Base-by-base conservation (phyloP, 75 land plant genomes). In the Pseudotsuga menziesii region DNA sequence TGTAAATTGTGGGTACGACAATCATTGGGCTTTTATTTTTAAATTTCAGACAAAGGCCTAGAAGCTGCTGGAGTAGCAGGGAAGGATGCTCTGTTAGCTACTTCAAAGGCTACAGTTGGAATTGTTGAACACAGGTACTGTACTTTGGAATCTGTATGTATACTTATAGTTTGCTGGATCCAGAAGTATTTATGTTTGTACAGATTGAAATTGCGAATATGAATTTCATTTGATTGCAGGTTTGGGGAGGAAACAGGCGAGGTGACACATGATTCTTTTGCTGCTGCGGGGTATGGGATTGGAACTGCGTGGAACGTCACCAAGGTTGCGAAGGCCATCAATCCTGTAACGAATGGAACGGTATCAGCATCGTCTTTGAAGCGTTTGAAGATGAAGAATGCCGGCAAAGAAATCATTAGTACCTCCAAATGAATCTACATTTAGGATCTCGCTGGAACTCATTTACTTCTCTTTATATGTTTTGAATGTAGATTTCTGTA, bases 31-130 rank as follows among this genome's bases (percentile, higher is more conserved):
- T 29, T 29, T 29, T 29, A 2, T 26, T 72, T 26, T 78, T 48
- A 29, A 56, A 57, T 4, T 82, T 66, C 89, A 92, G 98, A 85
- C 26, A 92, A 74, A 75, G 77, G 92, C 13, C 72, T 94, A 56
- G 94, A 94, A 85, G 98, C 98, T 32, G 82, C 85, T 35, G 98
- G 92, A 81, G 86, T 69, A 44, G 97, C 97, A 6, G 90, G 93
- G 48, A 88, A 81, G 55, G 85, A 85, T 58, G 79, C 90, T 4
- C 64, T 94, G 39, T 75, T 79, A 8, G 86, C 90, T 29, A 90
- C 94, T 26, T 80, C 89, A 1, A 77, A 61, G 72, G 88, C 82
- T 2, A 83, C 90, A 61, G 75, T 86, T 12, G 85, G 89, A 67
- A 83, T 81, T 61, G 90, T 92, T 15, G 39, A 78, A 5, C 84